Conservation (phyloP, 768 basidiomycete genomes). For the Suillus brevipes region DNA sequence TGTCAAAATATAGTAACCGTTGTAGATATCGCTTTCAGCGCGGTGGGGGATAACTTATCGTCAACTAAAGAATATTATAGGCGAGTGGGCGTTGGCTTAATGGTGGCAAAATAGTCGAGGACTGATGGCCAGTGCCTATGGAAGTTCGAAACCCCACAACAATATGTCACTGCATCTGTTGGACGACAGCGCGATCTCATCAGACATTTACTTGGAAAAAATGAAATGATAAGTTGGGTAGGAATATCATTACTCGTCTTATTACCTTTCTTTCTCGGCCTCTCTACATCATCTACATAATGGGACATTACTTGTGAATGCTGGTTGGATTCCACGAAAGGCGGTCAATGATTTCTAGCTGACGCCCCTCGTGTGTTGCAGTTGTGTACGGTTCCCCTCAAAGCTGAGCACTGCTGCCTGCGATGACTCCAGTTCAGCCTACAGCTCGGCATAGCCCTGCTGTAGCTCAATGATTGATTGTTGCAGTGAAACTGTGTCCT, state of each 20-base stretch:
- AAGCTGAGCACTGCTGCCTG: constrained; percentile 54
- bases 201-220: neutral
- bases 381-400: constrained; percentile 63
- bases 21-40: too few species aligned
- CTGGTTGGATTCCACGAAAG: constrained; percentile 45
- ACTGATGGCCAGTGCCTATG: too few species aligned
- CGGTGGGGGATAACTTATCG: too few species aligned
- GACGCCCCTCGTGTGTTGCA: constrained; percentile 54
- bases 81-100: too few species aligned
- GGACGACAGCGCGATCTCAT: neutral
- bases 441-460: constrained; percentile 58
- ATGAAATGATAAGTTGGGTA: neutral
- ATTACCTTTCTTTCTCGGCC: constrained; percentile 4
- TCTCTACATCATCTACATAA: neutral
- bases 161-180: neutral
- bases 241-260: neutral
- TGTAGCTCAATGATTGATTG: constrained; percentile 59
- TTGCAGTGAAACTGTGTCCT: constrained; percentile 49
- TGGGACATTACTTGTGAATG: constrained; percentile 56
- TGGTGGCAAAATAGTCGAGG: too few species aligned
- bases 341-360: constrained; percentile 59
- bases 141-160: too few species aligned
- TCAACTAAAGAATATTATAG: too few species aligned
- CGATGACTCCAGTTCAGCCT: constrained; percentile 58
- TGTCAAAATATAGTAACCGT: too few species aligned